A percentile compares a stretch with the other conserved stretches of the same genome.
These are phyloP conservation scores for Maudiozyma bulderi DNA, from an alignment of 805 yeast genomes.

Conservation along the genomic window DNA sequence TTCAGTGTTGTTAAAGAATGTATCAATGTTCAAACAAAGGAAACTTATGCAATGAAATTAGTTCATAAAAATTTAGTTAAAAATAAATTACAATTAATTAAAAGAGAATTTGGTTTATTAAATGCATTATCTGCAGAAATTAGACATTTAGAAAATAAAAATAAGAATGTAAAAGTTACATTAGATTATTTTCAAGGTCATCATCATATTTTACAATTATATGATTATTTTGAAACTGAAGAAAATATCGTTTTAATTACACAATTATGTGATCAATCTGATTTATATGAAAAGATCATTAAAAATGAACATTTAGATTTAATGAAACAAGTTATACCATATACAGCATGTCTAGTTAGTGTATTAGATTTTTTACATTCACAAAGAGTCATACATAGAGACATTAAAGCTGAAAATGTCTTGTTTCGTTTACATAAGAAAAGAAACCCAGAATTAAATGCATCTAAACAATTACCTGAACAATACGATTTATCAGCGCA, in stretches of 20 bases:
- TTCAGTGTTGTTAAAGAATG: conserved; percentile 44
- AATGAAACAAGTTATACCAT: conserved; percentile 40
- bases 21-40: conserved; percentile 33
- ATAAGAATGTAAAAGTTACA: background rate
- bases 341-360: conserved; percentile 41
- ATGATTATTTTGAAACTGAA: conserved; percentile 63
- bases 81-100: conserved; percentile 33
- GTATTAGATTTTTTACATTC: conserved; percentile 51
- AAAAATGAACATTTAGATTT: conserved; percentile 35
- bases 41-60: conserved; percentile 40
- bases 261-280: conserved; percentile 60
- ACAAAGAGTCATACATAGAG: conserved; percentile 58
- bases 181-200: conserved; percentile 26
- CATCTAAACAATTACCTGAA: conserved; percentile 17
- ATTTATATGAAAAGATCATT: conserved; percentile 52
- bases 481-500: conserved; percentile 24
- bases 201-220: conserved; percentile 47
- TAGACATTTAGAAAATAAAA: conserved; percentile 26
- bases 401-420: conserved; percentile 63
- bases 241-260: conserved; percentile 49
- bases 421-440: conserved; percentile 33
- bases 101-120: conserved; percentile 52
- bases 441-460: background rate
- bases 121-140: conserved; percentile 17
- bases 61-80: conserved; percentile 23